A percentile compares a stretch with the other conserved stretches of the same genome.
Conservation (phyloP, 106 monocot genomes). For the Dioscorea zingiberensis region DNA sequence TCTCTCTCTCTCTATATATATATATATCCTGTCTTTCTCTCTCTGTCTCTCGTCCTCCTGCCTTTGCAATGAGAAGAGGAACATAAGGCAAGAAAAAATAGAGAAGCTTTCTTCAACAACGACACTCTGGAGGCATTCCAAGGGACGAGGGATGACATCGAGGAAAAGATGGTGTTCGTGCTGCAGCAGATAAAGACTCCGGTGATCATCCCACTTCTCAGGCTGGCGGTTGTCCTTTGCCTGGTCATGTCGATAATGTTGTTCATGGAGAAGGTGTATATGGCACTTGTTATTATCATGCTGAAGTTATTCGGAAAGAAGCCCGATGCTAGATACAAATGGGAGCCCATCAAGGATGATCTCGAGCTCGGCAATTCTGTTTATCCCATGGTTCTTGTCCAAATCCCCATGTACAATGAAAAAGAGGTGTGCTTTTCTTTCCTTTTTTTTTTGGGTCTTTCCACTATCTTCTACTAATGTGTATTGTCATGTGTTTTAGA, state of each 20-base stretch:
- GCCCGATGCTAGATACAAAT: constrained; percentile 35
- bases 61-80: too few relatives aligned
- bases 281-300: constrained; percentile 23
- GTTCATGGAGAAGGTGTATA: constrained; percentile 35
- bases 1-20: constrained; percentile 8
- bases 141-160: constrained; percentile 14
- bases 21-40: too few relatives aligned
- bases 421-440: constrained; percentile 16
- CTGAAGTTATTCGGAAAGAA: constrained; percentile 27
- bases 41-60: background rate
- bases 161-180: constrained; percentile 17
- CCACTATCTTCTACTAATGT: too few relatives aligned
- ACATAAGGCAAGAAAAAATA: too few relatives aligned
- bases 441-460: background rate
- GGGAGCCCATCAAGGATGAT: constrained; percentile 41
- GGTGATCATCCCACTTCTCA: constrained; percentile 32
- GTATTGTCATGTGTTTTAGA: too few relatives aligned
- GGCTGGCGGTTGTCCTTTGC: constrained; percentile 22
- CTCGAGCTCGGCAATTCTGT: constrained; percentile 33
- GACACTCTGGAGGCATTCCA: background rate
- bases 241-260: constrained; percentile 38
- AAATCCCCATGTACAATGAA: constrained; percentile 57
- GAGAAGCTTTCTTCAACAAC: background rate
- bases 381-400: constrained; percentile 54
- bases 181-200: constrained; percentile 29